phyloP scores from a whole-genome alignment of 192 early-diverging fungal genomes.

The Pilaira anomala region DNA sequence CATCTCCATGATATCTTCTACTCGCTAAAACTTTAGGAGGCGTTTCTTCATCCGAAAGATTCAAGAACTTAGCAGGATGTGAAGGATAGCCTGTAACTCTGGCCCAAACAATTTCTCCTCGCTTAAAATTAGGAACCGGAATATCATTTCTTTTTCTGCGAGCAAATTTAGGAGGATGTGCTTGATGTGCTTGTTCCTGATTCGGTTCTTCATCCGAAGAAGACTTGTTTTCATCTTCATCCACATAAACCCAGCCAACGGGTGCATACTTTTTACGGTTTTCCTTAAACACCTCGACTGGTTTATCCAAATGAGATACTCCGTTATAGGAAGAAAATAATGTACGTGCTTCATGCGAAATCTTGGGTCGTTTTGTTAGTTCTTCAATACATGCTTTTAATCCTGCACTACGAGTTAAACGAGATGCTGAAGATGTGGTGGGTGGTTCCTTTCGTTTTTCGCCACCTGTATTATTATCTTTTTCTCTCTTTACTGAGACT shows the following conservation, averaged over 20 bases:
- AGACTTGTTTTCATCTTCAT: background rate
- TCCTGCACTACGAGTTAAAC: slow-evolving; percentile 1
- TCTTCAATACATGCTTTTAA: background rate
- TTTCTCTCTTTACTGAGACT: too few relatives aligned
- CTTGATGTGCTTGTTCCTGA: background rate
- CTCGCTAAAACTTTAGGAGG: too few relatives aligned
- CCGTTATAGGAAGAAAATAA: background rate
- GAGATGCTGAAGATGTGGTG: background rate
- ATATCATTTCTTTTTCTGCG: background rate
- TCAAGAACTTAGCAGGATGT: slow-evolving; percentile 39
- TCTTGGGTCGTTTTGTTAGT: background rate
- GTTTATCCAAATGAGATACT: too few relatives aligned
- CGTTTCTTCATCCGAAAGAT: too few relatives aligned
- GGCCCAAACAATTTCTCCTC: slow-evolving; percentile 45
- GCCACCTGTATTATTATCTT: too few relatives aligned
- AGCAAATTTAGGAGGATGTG: too few relatives aligned
- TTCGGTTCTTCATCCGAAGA: background rate
- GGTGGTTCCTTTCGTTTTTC: background rate
- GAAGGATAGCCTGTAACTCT: slow-evolving; percentile 47
- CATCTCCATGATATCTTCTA: background rate
- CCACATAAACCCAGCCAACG: background rate
- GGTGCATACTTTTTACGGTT: background rate
- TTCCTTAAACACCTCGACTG: background rate
- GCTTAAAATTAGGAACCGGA: background rate
- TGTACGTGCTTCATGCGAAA: background rate